These are phyloP conservation scores for Globisporangium alternatum DNA, from an alignment of 352 stramenopile genomes.

Conservation along the genomic window DNA sequence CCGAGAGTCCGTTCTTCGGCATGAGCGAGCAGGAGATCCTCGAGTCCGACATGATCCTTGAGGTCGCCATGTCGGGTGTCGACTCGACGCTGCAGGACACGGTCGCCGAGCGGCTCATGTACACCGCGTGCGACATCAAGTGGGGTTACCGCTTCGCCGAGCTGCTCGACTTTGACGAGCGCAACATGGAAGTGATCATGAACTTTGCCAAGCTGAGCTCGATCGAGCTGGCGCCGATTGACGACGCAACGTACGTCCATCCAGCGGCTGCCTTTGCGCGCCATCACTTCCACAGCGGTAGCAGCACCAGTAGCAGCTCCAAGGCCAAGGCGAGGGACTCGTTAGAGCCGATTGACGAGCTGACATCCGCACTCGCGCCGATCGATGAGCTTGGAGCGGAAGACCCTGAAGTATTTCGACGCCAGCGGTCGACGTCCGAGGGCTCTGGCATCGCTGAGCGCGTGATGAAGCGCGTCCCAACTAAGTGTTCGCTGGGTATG, in stretches of 20 bases:
- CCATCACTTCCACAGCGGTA: background rate
- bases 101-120: conserved; percentile 76
- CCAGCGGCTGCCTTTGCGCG: conserved; percentile 10
- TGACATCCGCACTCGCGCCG: background rate
- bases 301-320: conserved; percentile 1
- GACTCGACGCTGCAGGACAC: conserved; percentile 84
- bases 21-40: conserved; percentile 58
- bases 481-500: conserved; percentile 55
- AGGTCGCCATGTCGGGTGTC: conserved; percentile 73
- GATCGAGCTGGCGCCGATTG: conserved; percentile 53
- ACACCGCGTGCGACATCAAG: conserved; percentile 59
- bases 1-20: conserved; percentile 58
- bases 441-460: conserved; percentile 16
- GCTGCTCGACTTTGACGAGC: conserved; percentile 69
- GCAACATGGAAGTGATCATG: conserved; percentile 66
- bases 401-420: conserved; percentile 15
- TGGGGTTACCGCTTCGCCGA: conserved; percentile 76
- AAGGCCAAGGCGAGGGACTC: background rate
- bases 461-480: conserved; percentile 18
- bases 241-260: conserved; percentile 43
- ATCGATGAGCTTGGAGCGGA: conserved; percentile 14
- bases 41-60: conserved; percentile 70
- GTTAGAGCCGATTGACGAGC: background rate
- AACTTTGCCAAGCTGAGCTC: conserved; percentile 75
- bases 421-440: conserved; percentile 15